Conservation (phyloP, 2,329 filamentous ascomycete species). For the Fusarium tjaetaba region DNA sequence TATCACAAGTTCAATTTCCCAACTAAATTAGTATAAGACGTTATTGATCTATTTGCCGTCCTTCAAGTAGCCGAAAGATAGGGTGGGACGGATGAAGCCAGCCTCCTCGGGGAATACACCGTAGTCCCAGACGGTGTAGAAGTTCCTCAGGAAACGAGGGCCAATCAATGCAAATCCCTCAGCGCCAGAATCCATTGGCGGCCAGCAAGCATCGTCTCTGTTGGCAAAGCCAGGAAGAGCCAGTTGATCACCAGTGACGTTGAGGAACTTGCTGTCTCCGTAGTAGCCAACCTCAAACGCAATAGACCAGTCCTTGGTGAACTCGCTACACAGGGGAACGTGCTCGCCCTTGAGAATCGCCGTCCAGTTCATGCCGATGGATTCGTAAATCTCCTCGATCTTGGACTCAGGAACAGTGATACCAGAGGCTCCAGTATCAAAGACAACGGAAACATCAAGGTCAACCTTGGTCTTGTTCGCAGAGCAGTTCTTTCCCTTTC, state of each 20-base stretch:
- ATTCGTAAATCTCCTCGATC: conserved; percentile 45
- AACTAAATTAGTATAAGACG: not conserved
- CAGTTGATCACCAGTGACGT: conserved; percentile 47
- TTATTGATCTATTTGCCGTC: not conserved
- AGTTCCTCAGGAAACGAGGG: conserved; percentile 41
- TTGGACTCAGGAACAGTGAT: conserved; percentile 42
- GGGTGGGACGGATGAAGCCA: not conserved
- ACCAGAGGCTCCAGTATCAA: conserved; percentile 47
- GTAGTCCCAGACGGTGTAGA: conserved; percentile 50
- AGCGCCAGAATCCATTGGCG: conserved; percentile 44
- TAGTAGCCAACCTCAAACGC: conserved; percentile 43
- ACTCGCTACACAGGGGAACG: conserved; percentile 49
- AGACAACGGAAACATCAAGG: conserved; percentile 36
- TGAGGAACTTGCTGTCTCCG: conserved; percentile 38
- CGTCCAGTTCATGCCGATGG: conserved; percentile 50
- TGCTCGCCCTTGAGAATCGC: conserved; percentile 42
- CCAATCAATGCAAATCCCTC: conserved; percentile 47
- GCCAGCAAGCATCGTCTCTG: conserved; percentile 49
- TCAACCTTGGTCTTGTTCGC: not conserved
- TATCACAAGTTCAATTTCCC: not conserved
- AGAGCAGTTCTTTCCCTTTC: conserved; percentile 30
- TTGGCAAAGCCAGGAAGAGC: conserved; percentile 47
- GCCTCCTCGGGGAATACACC: conserved; percentile 22
- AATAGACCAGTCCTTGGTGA: conserved; percentile 50
- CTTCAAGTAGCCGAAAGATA: conserved; percentile 43